These are phyloP conservation scores for Mortierella sp. DNA, from an alignment of 371 early-diverging fungal species.

Conservation along the genomic window DNA sequence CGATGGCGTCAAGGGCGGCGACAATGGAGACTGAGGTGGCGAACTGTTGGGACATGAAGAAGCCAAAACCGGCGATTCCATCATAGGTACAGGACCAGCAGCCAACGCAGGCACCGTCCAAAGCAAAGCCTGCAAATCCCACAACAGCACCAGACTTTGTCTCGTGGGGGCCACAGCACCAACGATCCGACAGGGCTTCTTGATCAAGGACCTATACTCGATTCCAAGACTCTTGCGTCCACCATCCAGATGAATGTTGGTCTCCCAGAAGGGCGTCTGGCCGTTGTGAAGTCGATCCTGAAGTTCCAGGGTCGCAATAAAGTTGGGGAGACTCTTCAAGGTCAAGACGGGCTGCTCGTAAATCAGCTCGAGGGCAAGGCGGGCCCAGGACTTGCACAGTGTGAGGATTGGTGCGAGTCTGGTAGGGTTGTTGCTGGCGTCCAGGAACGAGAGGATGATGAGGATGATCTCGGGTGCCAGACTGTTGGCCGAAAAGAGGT, in stretches of 20 bases:
- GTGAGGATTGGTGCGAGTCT: constrained; percentile 39
- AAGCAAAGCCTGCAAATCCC: constrained; percentile 39
- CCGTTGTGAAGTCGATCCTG: constrained; percentile 35
- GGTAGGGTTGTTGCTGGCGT: constrained; percentile 11
- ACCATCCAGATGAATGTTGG: background rate
- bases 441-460: constrained; percentile 39
- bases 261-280: constrained; percentile 33
- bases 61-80: background rate
- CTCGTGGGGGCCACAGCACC: constrained; percentile 16
- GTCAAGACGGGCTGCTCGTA: constrained; percentile 39
- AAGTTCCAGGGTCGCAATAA: constrained; percentile 23
- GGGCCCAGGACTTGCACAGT: constrained; percentile 43
- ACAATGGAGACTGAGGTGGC: constrained; percentile 5
- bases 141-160: constrained; percentile 37
- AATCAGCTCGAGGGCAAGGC: constrained; percentile 36
- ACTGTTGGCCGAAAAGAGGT: background rate
- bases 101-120: constrained; percentile 36
- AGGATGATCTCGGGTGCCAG: constrained; percentile 46
- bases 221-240: constrained; percentile 23
- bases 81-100: background rate
- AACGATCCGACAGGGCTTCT: constrained; percentile 47
- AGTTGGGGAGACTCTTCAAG: constrained; percentile 8
- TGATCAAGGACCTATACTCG: constrained; percentile 41
- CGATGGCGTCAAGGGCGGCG: constrained; percentile 11
- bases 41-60: background rate